Conservation (phyloP, 225 moss, liverwort and hornwort species). For the Thuidium tamariscinum region DNA sequence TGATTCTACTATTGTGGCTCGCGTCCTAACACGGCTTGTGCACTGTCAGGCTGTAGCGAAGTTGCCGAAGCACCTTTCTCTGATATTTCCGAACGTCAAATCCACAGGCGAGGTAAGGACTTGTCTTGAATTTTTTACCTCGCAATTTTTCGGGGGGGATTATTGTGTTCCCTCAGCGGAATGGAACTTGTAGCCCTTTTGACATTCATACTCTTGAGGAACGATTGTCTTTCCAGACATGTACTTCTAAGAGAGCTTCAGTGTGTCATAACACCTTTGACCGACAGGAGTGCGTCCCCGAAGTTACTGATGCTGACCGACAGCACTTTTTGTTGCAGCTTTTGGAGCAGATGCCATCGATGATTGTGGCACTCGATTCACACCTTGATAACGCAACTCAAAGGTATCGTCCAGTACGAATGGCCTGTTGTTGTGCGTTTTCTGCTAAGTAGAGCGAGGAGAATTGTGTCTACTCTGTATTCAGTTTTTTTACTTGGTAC, state of each 20-base stretch:
- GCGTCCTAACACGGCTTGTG: not conserved
- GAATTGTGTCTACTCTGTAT: not conserved
- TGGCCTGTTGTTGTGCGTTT: not conserved
- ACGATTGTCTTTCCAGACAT: not conserved
- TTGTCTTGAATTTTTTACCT: not conserved
- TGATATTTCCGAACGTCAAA: conserved; percentile 28
- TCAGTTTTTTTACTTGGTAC: not conserved
- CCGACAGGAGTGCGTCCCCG: not conserved
- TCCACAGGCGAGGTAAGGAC: conserved; percentile 30
- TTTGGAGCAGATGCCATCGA: conserved; percentile 48
- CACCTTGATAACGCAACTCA: conserved; percentile 37
- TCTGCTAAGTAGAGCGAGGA: not conserved
- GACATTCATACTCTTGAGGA: not conserved
- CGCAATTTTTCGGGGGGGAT: not conserved
- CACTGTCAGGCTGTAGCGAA: conserved; percentile 39
- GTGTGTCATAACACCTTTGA: not conserved
- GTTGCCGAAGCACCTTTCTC: conserved; percentile 38
- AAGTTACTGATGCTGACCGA: not conserved
- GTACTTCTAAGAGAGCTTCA: not conserved
- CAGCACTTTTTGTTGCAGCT: conserved; percentile 14
- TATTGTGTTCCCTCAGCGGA: not conserved
- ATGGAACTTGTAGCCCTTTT: not conserved
- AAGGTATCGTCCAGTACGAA: conserved; percentile 3
- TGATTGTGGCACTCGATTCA: conserved; percentile 43
- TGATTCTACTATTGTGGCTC: not conserved